phyloP scores from a whole-genome alignment of 805 yeast genomes.

The Ascoidea asiatica region DNA sequence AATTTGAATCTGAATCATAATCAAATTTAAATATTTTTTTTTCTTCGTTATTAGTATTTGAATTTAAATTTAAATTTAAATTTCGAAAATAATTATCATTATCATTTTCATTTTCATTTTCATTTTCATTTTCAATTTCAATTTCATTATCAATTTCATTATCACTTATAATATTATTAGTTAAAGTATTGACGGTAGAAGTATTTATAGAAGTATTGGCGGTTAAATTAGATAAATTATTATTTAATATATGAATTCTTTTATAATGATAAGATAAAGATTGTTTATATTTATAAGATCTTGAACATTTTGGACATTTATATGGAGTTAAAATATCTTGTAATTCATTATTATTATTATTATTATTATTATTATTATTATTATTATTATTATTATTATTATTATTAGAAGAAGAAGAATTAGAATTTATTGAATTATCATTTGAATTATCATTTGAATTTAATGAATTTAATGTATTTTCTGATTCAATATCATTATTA shows the following conservation, averaged over 20 bases:
- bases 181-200: background rate
- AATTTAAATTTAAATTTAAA: too few species aligned
- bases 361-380: too few species aligned
- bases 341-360: background rate
- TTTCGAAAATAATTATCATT: background rate
- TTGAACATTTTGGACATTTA: background rate
- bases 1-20: too few species aligned
- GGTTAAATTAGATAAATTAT: background rate
- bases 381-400: too few species aligned
- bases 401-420: too few species aligned
- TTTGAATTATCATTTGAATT: too few species aligned
- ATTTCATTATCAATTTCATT: background rate
- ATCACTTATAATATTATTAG: background rate
- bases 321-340: background rate
- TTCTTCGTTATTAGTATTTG: background rate
- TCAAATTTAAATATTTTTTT: too few species aligned
- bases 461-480: too few species aligned
- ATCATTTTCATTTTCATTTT: background rate
- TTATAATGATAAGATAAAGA: background rate
- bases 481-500: background rate
- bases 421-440: too few species aligned
- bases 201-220: background rate
- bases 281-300: background rate
- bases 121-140: background rate
- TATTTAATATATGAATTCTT: background rate